Base-by-base conservation (phyloP, 2,329 filamentous ascomycete genomes). In the Chrysoporthe cubensis region DNA sequence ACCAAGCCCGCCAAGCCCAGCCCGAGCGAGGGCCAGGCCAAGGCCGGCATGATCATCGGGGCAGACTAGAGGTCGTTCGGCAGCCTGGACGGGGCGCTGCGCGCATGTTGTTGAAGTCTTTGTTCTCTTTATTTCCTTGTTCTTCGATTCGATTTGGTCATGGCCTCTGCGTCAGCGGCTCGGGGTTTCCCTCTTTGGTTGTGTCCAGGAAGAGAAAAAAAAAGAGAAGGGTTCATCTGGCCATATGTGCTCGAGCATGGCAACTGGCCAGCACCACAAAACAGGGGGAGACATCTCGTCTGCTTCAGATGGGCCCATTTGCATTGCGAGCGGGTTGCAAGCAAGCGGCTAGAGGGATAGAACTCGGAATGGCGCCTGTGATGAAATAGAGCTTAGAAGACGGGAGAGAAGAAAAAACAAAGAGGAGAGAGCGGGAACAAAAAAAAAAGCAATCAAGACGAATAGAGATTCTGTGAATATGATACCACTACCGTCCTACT, bases 1-100 rank as follows among this genome's bases (percentile, higher is more conserved):
- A 81, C 89, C 62, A 76, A 80, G 74, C 83, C 83, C 6, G 61
- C 71, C 13, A 73, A 73, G 71, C 57, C 73, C 64, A 65, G 61
- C 43, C 32, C 63, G 3, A 42, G 26, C 13, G 61, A 59, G 48
- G 26, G 14, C 34, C 50, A 44, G 56, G 56, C 34, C 56, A 46
- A 37, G 56, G 48, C 44, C 11, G 44, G 37, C 14, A 44, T 62
- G 34, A 21, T 32, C 43, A 37, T 54, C 18, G 56, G 46, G 9
- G 34, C 46, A 7, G 57, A 56, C 48, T 60, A 68, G 42, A 7
- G 32, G 60, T 56, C 6, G n/a, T 26, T 42, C 14, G 43, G 54
- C 42, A 40, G 44, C 32, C 3, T 26, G 2, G 14, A 32, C 26
- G 21, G 32, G 21, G 26, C 11, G 11, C 14, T 52, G 48, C 13